A percentile compares a stretch with the other conserved stretches of the same genome.
These are phyloP conservation scores for Hymenoscyphus fructigenus DNA, from an alignment of 2,329 filamentous ascomycete genomes.

Conservation along the genomic window DNA sequence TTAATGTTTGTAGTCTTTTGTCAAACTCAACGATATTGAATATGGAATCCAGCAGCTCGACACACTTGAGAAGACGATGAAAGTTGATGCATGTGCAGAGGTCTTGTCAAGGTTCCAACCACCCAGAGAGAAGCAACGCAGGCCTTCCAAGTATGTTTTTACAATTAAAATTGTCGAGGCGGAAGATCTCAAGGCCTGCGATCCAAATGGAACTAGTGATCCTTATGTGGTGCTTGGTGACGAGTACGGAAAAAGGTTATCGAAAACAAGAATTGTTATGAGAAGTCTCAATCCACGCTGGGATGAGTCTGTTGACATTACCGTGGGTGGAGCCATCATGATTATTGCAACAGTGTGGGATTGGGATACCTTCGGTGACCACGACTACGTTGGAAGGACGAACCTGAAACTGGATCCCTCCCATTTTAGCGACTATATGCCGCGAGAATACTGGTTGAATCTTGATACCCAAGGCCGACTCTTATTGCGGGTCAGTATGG, in stretches of 20 bases:
- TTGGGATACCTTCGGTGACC: constrained; percentile 94
- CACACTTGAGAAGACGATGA: constrained; percentile 83
- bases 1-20: constrained; percentile 69
- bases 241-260: constrained; percentile 94
- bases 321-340: constrained; percentile 85
- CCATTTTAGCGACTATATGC: constrained; percentile 94
- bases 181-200: constrained; percentile 96
- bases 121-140: constrained; percentile 61
- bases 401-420: constrained; percentile 97
- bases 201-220: constrained; percentile 90
- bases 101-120: constrained; percentile 75
- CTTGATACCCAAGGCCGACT: constrained; percentile 92
- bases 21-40: constrained; percentile 97
- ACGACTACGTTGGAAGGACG: constrained; percentile 96
- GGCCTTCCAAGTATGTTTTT: constrained; percentile 88
- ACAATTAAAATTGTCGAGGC: constrained; percentile 98
- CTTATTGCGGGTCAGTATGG: constrained; percentile 92
- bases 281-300: constrained; percentile 89
- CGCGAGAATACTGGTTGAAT: constrained; percentile 96
- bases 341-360: constrained; percentile 98
- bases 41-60: constrained; percentile 92
- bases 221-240: constrained; percentile 96
- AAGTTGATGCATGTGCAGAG: constrained; percentile 86
- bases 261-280: constrained; percentile 91
- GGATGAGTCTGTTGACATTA: constrained; percentile 97